Conservation (phyloP, 1,284 basidiomycete species). For the Microbotryomycetes sp. region DNA sequence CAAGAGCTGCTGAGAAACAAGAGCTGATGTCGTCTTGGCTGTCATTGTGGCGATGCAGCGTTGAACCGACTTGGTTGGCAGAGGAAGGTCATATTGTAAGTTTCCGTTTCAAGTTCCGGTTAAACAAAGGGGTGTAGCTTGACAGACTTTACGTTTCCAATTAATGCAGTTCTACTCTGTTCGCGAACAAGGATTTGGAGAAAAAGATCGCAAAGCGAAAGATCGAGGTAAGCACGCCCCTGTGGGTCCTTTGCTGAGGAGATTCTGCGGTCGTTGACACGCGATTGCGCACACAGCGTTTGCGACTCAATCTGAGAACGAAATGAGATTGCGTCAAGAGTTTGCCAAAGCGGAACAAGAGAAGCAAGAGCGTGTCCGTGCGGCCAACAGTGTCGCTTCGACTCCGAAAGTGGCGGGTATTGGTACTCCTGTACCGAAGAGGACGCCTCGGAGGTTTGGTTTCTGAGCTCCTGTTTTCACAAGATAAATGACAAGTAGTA, state of each 20-base stretch:
- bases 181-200: background rate
- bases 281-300: constrained; percentile 5
- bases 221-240: background rate
- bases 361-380: constrained; percentile 26
- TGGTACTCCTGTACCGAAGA: constrained; percentile 26
- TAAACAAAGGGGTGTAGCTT: background rate
- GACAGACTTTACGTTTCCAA: background rate
- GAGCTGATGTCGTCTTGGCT: constrained; percentile 40
- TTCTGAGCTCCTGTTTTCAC: constrained; percentile 14
- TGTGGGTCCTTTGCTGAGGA: background rate
- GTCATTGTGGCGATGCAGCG: constrained; percentile 46
- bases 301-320: constrained; percentile 25
- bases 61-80: constrained; percentile 50
- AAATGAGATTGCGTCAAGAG: constrained; percentile 31
- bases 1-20: constrained; percentile 89
- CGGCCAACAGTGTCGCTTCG: constrained; percentile 30
- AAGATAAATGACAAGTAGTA: background rate
- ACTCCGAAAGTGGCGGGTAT: constrained; percentile 36
- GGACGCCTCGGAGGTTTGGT: constrained; percentile 30
- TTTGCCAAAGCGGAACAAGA: constrained; percentile 25
- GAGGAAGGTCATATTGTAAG: background rate
- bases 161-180: constrained; percentile 6
- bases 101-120: background rate
- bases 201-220: background rate
- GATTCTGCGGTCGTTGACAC: background rate